A percentile compares a stretch with the other conserved stretches of the same genome.
Conservation (phyloP, 352 stramenopile species). For the Pythium diclinum region DNA sequence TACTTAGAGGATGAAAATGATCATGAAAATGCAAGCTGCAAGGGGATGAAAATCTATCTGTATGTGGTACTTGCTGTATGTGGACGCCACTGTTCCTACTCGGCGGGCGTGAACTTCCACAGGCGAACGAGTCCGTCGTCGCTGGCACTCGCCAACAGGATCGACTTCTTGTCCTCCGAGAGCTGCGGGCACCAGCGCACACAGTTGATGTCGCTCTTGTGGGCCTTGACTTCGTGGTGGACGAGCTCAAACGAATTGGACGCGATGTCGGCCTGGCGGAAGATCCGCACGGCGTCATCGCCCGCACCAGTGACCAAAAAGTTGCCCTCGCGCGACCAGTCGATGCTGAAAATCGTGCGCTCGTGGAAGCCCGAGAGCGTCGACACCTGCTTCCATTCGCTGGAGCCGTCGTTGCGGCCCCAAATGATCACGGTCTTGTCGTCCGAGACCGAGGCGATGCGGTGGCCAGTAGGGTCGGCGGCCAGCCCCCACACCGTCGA, state of each 20-base stretch:
- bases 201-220: conserved; percentile 78
- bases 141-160: conserved; percentile 63
- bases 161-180: conserved; percentile 29
- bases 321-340: conserved; percentile 89
- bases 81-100: conserved; percentile 15
- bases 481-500: conserved; percentile 95
- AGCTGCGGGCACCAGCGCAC: conserved; percentile 65
- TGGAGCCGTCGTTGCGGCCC: conserved; percentile 72
- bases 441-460: conserved; percentile 88
- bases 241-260: conserved; percentile 62
- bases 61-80: background rate
- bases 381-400: conserved; percentile 83
- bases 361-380: conserved; percentile 85
- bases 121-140: conserved; percentile 67
- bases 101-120: conserved; percentile 54
- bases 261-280: conserved; percentile 45
- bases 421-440: conserved; percentile 94
- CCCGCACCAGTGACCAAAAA: conserved; percentile 87
- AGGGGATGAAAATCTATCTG: background rate
- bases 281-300: conserved; percentile 91
- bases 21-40: background rate
- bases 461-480: conserved; percentile 66
- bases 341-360: conserved; percentile 89
- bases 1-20: background rate
- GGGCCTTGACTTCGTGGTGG: conserved; percentile 53